Base-by-base conservation (phyloP, 139 green algal genomes). In the Cymbomonas tetramitiformis region DNA sequence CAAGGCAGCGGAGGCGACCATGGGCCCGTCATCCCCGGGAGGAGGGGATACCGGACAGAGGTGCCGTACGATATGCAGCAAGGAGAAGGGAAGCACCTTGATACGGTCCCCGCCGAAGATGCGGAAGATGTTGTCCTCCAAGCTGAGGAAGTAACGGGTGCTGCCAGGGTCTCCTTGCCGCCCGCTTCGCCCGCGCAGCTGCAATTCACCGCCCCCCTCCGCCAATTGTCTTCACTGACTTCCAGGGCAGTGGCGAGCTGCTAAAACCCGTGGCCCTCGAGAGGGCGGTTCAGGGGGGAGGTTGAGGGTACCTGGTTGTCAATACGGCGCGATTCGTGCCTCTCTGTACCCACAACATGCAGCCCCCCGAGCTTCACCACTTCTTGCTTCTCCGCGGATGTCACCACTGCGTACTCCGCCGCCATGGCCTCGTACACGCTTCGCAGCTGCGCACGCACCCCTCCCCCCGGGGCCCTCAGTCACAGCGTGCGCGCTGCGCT, bases 41-140 rank as follows among this genome's bases (percentile, higher is more conserved):
- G n/a, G n/a, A n/a, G n/a, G n/a, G n/a, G n/a, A n/a, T n/a, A n/a
- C n/a, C n/a, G n/a, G n/a, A n/a, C n/a, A n/a, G n/a, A n/a, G n/a
- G n/a, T n/a, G n/a, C n/a, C n/a, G n/a, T n/a, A n/a, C n/a, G n/a
- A n/a, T n/a, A n/a, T n/a, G n/a, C n/a, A n/a, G n/a, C n/a, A n/a
- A n/a, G n/a, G n/a, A n/a, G n/a, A n/a, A n/a, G n/a, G n/a, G n/a
- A n/a, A n/a, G n/a, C n/a, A n/a, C 73, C 75, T 95, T 80, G 64
- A 98, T 94, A 39, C 72, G 71, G 63, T 97, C 91, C 32, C 91
- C 91, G 30, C 87, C 91, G 82, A 98, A 98, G 31, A 98, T 81
- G 40, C 86, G 66, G 53, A 79, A 79, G 32, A 81, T 33, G 30
- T 76, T 79, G 30, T 71, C 63, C 56, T 71, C 51, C 2, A 71